Conservation (phyloP, 257 asterid genomes). For the Lavandula angustifolia region DNA sequence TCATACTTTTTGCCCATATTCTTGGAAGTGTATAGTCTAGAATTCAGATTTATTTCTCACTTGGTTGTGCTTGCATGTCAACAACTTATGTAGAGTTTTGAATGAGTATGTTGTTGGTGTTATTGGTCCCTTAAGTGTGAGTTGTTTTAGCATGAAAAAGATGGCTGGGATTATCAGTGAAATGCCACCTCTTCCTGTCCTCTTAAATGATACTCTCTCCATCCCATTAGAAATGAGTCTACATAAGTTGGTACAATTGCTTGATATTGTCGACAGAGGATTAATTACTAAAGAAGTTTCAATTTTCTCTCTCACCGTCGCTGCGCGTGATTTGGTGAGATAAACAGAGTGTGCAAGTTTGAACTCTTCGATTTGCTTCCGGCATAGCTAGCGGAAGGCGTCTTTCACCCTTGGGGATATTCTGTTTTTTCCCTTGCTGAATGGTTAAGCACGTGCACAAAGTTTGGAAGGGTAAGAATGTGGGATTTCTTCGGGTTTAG, state of each 20-base stretch:
- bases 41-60: constrained; percentile 9
- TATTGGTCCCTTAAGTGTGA: constrained; percentile 25
- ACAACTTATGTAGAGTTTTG: constrained; percentile 62
- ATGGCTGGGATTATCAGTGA: constrained; percentile 81
- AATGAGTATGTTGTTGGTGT: constrained; percentile 65
- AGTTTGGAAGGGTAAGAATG: constrained; percentile 97
- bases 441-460: constrained; percentile 81
- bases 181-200: constrained; percentile 82
- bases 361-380: constrained; percentile 58
- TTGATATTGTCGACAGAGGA: too few species aligned
- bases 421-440: constrained; percentile 29
- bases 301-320: constrained; percentile 16
- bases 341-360: constrained; percentile 53
- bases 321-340: constrained; percentile 30
- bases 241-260: too few species aligned
- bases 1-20: constrained; percentile 8
- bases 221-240: too few species aligned
- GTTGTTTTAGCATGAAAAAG: constrained; percentile 58
- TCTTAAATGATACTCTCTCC: constrained; percentile 71
- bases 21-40: not conserved
- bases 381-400: constrained; percentile 42
- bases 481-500: constrained; percentile 59
- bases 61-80: constrained; percentile 27
- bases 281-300: constrained; percentile 32
- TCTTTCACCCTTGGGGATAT: not conserved